Evolutionary conservation across 306 rosid species (phyloP), one percentile per base, ranked within the genome.

Genomic region (Rosa chinensis): DNA sequence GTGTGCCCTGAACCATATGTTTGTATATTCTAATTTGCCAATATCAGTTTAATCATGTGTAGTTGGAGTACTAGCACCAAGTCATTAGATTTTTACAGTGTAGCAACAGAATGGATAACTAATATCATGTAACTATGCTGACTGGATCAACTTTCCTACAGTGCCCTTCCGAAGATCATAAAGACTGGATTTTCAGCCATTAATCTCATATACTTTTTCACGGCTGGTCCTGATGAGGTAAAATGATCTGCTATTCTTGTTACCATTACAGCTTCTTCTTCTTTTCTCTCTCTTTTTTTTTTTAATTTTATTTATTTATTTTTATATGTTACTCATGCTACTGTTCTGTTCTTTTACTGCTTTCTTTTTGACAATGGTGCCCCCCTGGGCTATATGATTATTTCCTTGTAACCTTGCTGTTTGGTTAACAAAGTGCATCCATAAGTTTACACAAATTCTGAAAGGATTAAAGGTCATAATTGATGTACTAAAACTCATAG

Each of bases 141-240:
- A 73, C 62, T 68, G 79, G 47, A 68, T 73, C 40, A 73, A 83
- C 82, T 48, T 77, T 84, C 73, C 53, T 43, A 75, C 97, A 96
- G 99, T 81, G 94, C 84, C 74, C 98, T 96, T 85, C 75, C 94
- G 56, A 96, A 96, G 94, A 96, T 96, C 79, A 93, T 96, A 82
- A 96, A 93, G 94, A 96, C 92, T 63, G 98, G 99, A 76, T 96
- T 96, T 87, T 56, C 98, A 21, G 92, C 99, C 6, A 96, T 96
- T 88, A 96, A 96, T 89, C 99, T 96, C 84, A 96, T 93, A 77
- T 96, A 96, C 94, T 96, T 96, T 73, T 96, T 96, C 94, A 96
- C 99, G 2, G 99, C 99, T 0, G 98, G 99, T 43, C 97, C 99
- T 78, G 99, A 96, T 86, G 98, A 96, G 99, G 99, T 96, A 87